Evolutionary conservation across 2,329 filamentous ascomycete genomes (phyloP), one percentile per base, ranked within the genome.

Genomic region (Fusarium sp.): DNA sequence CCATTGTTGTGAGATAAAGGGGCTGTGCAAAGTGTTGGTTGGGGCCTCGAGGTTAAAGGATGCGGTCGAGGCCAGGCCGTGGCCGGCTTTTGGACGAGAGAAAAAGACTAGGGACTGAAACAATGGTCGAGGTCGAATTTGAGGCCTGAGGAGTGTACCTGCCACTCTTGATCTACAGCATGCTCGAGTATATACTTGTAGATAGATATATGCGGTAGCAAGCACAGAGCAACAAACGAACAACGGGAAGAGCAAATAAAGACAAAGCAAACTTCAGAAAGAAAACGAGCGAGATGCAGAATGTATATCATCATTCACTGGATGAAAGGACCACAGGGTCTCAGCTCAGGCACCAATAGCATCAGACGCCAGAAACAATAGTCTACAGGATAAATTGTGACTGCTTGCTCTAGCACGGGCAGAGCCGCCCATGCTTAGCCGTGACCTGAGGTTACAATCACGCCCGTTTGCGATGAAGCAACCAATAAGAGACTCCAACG

Each of bases 1-100:
- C 68, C 63, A 56, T 52, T 68, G 45, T 71, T 70, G 57, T 41
- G 48, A 43, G 59, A 56, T 22, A 22, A n/a, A 35, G 18, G 18
- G 54, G 54, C 54, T 22, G 33, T 22, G 54, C 33, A 57, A 57
- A 29, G 48, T 54, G 48, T 31, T 52, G 48, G 48, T 37, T 22
- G 29, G 43, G 45, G 43, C 43, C 43, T 48, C 43, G 22, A 48
- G 16, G 45, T 68, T 43, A 43, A 39, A 48, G 64, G 45, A 48
- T 65, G 39, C n/a, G 64, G 62, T 11, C n/a, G 58, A 68, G 65
- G 67, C 64, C 73, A 76, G 75, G 54, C 75, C 73, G 60, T 74
- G 75, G 54, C 75, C 73, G 60, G 68, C 73, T 74, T 52, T 74
- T 75, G 41, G 22, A 52, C 35, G 24, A 20, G 29, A 69, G 24